A percentile compares a stretch with the other conserved stretches of the same genome.
phyloP scores from a whole-genome alignment of 768 basidiomycete species.

The Hydnum rufescens region DNA sequence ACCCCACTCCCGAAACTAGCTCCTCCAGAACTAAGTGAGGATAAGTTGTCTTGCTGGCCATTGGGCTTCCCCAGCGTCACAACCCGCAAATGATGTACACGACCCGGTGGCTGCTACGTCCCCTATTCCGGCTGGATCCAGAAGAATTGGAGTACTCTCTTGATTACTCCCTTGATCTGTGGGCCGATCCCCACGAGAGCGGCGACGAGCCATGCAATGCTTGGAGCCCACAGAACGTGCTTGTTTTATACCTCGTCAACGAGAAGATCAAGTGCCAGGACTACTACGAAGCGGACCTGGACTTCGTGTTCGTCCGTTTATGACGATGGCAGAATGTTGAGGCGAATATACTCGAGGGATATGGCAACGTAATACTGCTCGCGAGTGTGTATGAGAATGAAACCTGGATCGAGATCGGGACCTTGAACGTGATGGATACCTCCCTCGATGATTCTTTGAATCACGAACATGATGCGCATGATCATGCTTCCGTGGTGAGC shows the following conservation, averaged over 20 bases:
- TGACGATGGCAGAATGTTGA: neutral
- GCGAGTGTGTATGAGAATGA: no score
- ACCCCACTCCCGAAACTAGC: no score
- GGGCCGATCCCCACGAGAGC: neutral
- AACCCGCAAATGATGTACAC: constrained; percentile 1
- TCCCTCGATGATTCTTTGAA: no score
- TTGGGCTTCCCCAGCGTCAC: no score
- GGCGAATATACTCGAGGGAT: neutral
- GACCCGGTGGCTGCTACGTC: neutral
- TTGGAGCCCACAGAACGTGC: neutral
- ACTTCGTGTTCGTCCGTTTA: neutral
- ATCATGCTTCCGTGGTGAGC: no score
- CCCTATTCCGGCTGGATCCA: neutral
- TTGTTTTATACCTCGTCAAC: neutral
- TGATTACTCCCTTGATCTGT: neutral
- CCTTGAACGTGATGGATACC: no score
- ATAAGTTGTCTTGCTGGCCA: no score
- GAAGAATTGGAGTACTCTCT: neutral
- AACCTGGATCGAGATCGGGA: no score
- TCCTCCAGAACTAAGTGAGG: no score
- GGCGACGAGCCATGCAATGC: neutral
- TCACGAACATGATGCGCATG: no score
- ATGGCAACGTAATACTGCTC: neutral
- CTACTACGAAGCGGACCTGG: neutral
- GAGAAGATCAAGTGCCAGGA: neutral